Evolutionary conservation across 2,329 filamentous ascomycete genomes (phyloP), one percentile per base, ranked within the genome.

Genomic region (Ceratocystiopsis brevicomis): DNA sequence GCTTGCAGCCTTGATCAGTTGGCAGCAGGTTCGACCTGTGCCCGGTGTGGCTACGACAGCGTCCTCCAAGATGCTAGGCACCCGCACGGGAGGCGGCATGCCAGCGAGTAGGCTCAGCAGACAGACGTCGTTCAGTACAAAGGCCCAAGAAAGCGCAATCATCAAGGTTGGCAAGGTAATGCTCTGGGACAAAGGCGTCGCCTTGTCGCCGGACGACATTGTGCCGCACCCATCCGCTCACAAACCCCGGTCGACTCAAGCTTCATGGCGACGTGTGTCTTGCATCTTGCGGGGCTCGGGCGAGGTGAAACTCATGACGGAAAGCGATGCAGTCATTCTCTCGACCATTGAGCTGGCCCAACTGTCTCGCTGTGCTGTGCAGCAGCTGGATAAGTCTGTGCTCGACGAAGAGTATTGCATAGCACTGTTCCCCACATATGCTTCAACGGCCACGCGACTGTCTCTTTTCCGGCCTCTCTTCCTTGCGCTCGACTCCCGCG

Each of bases 211-310:
- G 6, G 62, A 66, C 38, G 64, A 71, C 16, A 69, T 77, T 44
- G 65, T 73, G 41, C 69, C 67, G 51, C 62, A 69, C 4, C 66
- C 73, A 3, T 76, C 73, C 2, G 72, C 71, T 1, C 63, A 69
- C 46, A 71, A 77, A 53, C 53, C 71, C 19, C 63, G 66, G 25
- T 67, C 69, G 13, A 59, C 66, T 1, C 61, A 61, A n/a, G 68
- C 67, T 4, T 71, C 79, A 12, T 96, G 90, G 90, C 76, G 82
- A 53, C 75, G 75, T 49, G 85, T 96, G 4, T 95, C 86, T 30
- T 95, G 87, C 59, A 92, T 90, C 16, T 66, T 98, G 19, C 83
- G 93, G 51, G 90, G 96, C 56, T 94, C 94, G 53, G 90, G 90
- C 45, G 84, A 92, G 55, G 79, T 98, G 56, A 93, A 88, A 54